A percentile compares a stretch with the other conserved stretches of the same genome.
phyloP scores from a whole-genome alignment of 805 yeast genomes.

The Schwanniomyces occidentalis region DNA sequence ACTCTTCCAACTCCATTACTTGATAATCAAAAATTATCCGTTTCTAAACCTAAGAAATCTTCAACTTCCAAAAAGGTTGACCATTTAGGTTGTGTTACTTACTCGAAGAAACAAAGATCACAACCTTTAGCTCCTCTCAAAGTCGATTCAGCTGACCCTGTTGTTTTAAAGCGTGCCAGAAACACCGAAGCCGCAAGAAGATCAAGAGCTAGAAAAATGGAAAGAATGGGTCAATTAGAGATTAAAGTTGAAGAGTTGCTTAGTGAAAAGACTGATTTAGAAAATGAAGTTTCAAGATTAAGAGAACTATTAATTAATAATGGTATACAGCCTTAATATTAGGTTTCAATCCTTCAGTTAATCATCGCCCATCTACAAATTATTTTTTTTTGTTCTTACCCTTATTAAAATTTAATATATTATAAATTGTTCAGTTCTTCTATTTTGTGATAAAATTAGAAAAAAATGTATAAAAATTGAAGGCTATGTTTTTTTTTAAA shows the following conservation, averaged over 20 bases:
- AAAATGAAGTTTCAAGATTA: conserved; percentile 63
- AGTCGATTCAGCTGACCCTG: conserved; percentile 55
- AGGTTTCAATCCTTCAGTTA: too few species aligned
- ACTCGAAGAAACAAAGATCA: conserved; percentile 74
- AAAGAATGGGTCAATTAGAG: conserved; percentile 83
- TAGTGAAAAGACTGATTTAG: conserved; percentile 57
- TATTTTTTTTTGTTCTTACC: too few species aligned
- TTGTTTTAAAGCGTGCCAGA: conserved; percentile 84
- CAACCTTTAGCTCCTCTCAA: conserved; percentile 73
- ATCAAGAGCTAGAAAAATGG: conserved; percentile 90
- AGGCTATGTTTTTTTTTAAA: too few species aligned
- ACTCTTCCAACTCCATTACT: conserved; percentile 35
- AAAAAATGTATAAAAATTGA: too few species aligned
- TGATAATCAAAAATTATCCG: conserved; percentile 15
- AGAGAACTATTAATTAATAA: conserved; percentile 43
- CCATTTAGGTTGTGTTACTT: conserved; percentile 71
- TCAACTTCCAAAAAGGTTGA: conserved; percentile 46
- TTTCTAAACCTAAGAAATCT: conserved; percentile 5
- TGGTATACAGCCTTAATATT: conserved; percentile 17
- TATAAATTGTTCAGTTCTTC: too few species aligned
- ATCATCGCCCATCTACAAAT: too few species aligned
- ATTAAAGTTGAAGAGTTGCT: conserved; percentile 67
- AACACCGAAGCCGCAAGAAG: conserved; percentile 98
- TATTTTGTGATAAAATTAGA: too few species aligned
- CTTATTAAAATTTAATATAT: too few species aligned